Base-by-base conservation (phyloP, 2,329 filamentous ascomycete genomes). In the Cladosporium sp. region DNA sequence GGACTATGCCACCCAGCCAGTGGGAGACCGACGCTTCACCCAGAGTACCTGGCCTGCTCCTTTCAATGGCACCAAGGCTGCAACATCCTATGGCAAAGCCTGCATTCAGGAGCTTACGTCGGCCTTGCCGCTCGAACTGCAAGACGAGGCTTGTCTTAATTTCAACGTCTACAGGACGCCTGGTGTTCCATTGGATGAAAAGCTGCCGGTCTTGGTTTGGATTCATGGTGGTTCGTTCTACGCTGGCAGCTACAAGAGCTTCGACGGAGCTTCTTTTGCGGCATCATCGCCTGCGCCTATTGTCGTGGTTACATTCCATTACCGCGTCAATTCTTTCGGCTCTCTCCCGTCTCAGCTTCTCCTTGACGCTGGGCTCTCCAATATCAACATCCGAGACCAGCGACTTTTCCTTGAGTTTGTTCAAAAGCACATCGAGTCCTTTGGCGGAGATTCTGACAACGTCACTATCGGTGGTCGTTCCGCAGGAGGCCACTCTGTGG, bases 381-480 rank as follows among this genome's bases (percentile, higher is more conserved):
- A 65, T 23, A 52, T 59, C 46, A 44, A 44, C 70, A 75, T 77
- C 56, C 62, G 62, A 3, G 70, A 31, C 18, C 35, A 57, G n/a
- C 26, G 35, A 1, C 35, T 67, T 14, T 58, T 58, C 21, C 49
- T 67, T 1, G 58, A 81, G 37, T 83, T 81, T 81, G 76, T 79
- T 1, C 72, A 77, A 21, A 72, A 73, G 12, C 80, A 83, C 63
- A 82, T 83, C 44, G 74, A 66, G 2, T 69, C 72, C 5, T 83
- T 83, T 73, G 91, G 91, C 10, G 91, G 91, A n/a, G 90, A 93
- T 73, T 89, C 90, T 0, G 80, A 82, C n/a, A 90, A 90, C 74
- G 90, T 93, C 10, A 93, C 90, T 0, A 88, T 93, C 65, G 92
- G 88, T 88, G 91, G 91, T 28, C 88, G 93, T 74, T 88, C 85